Conservation (phyloP, 371 early-diverging fungal genomes). For the Rhizomucor miehei region DNA sequence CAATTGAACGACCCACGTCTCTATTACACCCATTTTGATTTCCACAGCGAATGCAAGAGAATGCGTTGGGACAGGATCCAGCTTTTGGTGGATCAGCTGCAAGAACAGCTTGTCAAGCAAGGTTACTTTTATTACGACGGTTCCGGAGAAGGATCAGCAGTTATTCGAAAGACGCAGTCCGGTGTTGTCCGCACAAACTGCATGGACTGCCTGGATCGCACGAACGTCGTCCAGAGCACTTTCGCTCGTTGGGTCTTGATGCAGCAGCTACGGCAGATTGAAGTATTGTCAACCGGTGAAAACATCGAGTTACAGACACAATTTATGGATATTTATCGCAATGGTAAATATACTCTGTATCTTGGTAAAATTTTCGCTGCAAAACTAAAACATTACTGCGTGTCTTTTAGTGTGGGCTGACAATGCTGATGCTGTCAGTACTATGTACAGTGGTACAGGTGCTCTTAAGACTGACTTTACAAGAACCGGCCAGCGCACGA, state of each 20-base stretch:
- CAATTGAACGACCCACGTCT: slow-evolving; percentile 59
- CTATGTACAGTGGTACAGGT: slow-evolving; percentile 97
- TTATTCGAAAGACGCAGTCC: slow-evolving; percentile 57
- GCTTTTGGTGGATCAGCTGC: slow-evolving; percentile 68
- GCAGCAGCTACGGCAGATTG: slow-evolving; percentile 62
- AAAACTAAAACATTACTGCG: neutral
- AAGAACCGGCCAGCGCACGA: slow-evolving; percentile 85
- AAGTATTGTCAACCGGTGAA: slow-evolving; percentile 59
- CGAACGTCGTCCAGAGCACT: slow-evolving; percentile 97
- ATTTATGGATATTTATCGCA: slow-evolving; percentile 42
- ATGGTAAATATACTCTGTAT: slow-evolving; percentile 24
- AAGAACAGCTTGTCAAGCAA: slow-evolving; percentile 63
- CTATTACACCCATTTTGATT: slow-evolving; percentile 92
- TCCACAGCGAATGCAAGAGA: slow-evolving; percentile 92
- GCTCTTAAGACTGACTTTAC: slow-evolving; percentile 98
- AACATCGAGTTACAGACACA: slow-evolving; percentile 50
- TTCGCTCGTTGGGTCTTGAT: slow-evolving; percentile 73
- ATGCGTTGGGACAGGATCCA: slow-evolving; percentile 87
- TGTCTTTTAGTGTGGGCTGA: slow-evolving; percentile 89
- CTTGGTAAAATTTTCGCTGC: neutral
- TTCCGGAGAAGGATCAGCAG: slow-evolving; percentile 3
- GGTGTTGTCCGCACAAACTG: slow-evolving; percentile 97
- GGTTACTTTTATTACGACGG: slow-evolving; percentile 33
- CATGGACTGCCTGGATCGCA: slow-evolving; percentile 99
- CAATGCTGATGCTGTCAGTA: slow-evolving; percentile 96